Conservation (phyloP, 805 yeast genomes). For the Dipodascopsis tothii region DNA sequence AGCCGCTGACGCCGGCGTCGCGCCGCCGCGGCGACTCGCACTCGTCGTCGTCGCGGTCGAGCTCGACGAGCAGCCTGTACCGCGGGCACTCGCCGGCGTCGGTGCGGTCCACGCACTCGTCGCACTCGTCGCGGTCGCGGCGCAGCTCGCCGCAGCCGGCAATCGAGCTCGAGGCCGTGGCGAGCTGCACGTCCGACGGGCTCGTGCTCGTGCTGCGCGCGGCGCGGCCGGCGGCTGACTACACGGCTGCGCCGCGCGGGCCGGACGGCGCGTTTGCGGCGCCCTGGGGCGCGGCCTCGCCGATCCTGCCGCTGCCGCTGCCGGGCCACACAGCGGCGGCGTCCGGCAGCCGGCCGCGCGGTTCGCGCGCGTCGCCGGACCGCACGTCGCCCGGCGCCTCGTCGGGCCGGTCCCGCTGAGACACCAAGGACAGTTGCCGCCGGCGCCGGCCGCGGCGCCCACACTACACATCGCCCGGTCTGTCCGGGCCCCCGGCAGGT, state of each 20-base stretch:
- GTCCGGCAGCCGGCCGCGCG: too few relatives aligned
- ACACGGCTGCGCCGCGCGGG: neutral
- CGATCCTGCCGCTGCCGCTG: conserved; percentile 4
- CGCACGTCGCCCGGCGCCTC: too few relatives aligned
- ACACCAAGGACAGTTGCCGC: neutral
- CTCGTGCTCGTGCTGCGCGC: conserved; percentile 10
- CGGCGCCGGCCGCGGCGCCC: neutral
- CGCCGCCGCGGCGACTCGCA: neutral
- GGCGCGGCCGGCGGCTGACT: conserved; percentile 1
- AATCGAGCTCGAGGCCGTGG: conserved; percentile 6
- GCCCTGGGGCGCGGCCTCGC: conserved; percentile 5
- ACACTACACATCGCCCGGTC: neutral
- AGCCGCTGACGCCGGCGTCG: conserved; percentile 4
- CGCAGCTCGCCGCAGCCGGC: neutral
- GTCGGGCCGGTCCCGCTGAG: neutral
- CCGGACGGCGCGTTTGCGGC: conserved; percentile 4
- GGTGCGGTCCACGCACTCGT: neutral
- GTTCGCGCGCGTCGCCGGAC: too few relatives aligned
- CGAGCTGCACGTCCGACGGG: conserved; percentile 14
- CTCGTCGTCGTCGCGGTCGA: neutral
- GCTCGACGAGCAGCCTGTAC: neutral
- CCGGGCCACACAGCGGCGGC: neutral
- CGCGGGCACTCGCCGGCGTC: neutral
- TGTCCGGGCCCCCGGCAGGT: too few relatives aligned
- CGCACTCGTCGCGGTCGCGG: neutral